These are phyloP conservation scores for Dioscorea dumetorum DNA, from an alignment of 106 monocot genomes.

Conservation along the genomic window DNA sequence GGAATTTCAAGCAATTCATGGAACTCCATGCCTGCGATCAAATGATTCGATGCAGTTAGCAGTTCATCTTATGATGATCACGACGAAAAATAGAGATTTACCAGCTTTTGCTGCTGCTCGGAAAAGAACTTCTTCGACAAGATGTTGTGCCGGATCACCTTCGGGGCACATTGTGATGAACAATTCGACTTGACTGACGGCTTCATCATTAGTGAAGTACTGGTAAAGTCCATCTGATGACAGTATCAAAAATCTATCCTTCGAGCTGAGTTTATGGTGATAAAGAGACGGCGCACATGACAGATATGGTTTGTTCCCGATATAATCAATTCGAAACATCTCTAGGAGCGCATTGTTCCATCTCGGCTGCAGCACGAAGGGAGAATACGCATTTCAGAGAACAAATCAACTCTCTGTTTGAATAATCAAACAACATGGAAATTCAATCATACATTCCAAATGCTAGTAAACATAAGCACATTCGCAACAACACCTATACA, in stretches of 20 bases:
- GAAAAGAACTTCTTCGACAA: conserved; percentile 56
- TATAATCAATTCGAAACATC: conserved; percentile 85
- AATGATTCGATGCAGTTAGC: too few species aligned
- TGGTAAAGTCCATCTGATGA: conserved; percentile 95
- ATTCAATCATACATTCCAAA: too few species aligned
- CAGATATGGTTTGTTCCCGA: conserved; percentile 81
- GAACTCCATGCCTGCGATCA: conserved; percentile 71
- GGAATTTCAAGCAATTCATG: conserved; percentile 83
- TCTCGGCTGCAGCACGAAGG: conserved; percentile 52
- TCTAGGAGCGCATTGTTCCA: conserved; percentile 91
- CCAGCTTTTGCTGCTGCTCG: conserved; percentile 57
- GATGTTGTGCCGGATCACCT: conserved; percentile 72
- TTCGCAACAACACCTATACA: too few species aligned
- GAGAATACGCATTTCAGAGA: too few species aligned
- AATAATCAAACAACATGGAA: too few species aligned
- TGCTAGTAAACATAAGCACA: too few species aligned
- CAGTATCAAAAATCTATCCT: conserved; percentile 67
- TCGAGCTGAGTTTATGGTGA: conserved; percentile 49
- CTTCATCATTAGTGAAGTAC: conserved; percentile 88
- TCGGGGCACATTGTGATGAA: conserved; percentile 72
- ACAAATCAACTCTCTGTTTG: too few species aligned
- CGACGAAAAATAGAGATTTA: not conserved
- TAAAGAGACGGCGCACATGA: conserved; percentile 65
- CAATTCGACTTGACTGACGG: conserved; percentile 59
- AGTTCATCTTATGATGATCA: too few species aligned